Conservation (phyloP, 1,284 basidiomycete species). For the Fomitopsis betulina region DNA sequence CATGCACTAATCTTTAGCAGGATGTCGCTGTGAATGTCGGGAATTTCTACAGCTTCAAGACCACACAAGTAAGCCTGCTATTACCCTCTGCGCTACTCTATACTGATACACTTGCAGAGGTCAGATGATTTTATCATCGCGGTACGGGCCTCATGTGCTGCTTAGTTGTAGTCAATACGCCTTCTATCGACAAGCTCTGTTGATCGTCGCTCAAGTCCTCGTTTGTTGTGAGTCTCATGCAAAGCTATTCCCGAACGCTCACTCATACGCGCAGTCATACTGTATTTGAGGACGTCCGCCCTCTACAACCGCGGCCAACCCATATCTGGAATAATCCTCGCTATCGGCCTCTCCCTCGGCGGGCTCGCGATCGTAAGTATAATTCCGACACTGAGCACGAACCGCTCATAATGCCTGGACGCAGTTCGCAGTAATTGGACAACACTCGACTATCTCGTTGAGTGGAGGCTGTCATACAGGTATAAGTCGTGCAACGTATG, state of each 20-base stretch:
- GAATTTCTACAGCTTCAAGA: constrained; percentile 21
- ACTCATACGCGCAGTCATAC: constrained; percentile 16
- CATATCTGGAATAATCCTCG: constrained; percentile 14
- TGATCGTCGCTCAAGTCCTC: constrained; percentile 25
- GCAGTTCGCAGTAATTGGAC: constrained; percentile 21
- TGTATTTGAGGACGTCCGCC: constrained; percentile 24
- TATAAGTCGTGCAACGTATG: constrained; percentile 18
- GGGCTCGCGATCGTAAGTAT: constrained; percentile 20
- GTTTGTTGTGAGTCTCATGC: constrained; percentile 20
- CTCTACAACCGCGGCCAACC: constrained; percentile 22
- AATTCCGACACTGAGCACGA: not conserved
- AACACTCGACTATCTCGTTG: constrained; percentile 16
- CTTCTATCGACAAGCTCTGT: constrained; percentile 23
- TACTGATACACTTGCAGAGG: constrained; percentile 2
- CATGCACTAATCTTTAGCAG: constrained; percentile 8
- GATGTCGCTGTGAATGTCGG: constrained; percentile 24
- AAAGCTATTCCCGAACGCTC: not conserved
- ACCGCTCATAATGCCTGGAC: not conserved
- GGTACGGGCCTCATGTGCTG: not conserved
- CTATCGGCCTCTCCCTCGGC: constrained; percentile 11
- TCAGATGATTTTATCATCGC: not conserved
- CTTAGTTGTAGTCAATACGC: constrained; percentile 22
- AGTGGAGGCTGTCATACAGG: constrained; percentile 21
- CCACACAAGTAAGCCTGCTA: constrained; percentile 13
- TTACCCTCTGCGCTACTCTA: not conserved